Conservation (phyloP, 202 grass and related monocot genomes). For the Tripidium arundinaceum region DNA sequence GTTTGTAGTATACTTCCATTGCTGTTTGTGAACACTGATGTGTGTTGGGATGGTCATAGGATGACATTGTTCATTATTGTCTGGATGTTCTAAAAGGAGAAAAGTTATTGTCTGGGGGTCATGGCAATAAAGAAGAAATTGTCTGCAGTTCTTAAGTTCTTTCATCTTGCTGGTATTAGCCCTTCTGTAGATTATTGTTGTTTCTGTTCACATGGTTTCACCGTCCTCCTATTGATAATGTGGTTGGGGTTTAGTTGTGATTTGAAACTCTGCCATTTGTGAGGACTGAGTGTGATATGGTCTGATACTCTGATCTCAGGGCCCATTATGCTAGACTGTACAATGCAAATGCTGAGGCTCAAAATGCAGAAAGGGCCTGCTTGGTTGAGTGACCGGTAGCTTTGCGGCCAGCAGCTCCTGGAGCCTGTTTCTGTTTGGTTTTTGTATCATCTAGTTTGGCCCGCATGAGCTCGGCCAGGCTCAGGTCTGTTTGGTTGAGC, state of each 20-base stretch:
- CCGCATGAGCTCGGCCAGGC: no score
- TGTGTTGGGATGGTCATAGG: constrained; percentile 19
- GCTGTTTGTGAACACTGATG: neutral
- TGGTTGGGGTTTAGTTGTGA: neutral
- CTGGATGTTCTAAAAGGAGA: neutral
- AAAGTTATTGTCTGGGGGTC: neutral
- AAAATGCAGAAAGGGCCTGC: neutral
- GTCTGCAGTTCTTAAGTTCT: neutral
- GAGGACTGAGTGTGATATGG: neutral
- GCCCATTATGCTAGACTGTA: neutral
- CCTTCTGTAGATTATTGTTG: neutral
- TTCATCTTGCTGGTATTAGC: neutral
- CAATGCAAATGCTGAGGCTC: neutral
- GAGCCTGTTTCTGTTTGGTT: no score
- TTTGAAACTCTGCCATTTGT: neutral
- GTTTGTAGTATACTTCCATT: constrained; percentile 4
- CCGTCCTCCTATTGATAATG: neutral
- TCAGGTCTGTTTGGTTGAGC: no score
- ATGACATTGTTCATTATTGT: neutral
- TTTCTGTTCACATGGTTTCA: neutral
- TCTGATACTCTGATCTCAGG: neutral
- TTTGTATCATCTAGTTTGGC: no score
- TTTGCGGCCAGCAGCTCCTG: neutral
- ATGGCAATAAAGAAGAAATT: constrained; percentile 3
- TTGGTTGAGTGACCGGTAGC: neutral